Percentiles rank a stretch among this genome's conserved stretches.
Conservation (phyloP, 257 asterid species). For the Lantana camara region DNA sequence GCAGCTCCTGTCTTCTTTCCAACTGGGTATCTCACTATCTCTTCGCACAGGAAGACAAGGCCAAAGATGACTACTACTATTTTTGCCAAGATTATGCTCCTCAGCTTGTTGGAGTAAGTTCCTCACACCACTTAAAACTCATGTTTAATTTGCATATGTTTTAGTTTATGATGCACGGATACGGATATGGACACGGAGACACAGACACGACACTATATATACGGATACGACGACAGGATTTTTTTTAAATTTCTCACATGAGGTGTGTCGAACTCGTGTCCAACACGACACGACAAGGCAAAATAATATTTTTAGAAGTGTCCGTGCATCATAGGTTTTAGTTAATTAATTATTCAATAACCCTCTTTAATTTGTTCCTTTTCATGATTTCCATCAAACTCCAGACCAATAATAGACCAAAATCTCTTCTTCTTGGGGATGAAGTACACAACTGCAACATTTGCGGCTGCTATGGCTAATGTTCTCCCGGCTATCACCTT, state of each 20-base stretch:
- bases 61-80: constrained; percentile 64
- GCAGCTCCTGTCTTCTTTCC: no score
- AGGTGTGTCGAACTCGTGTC: no score
- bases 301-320: no score
- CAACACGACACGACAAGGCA: no score
- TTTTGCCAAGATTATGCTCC: constrained; percentile 50
- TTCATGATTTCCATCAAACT: neutral
- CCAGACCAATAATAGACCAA: constrained; percentile 77
- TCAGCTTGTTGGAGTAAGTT: constrained; percentile 68
- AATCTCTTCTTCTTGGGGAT: constrained; percentile 70
- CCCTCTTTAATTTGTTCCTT: no score
- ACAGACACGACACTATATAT: no score
- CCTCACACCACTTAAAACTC: constrained; percentile 4
- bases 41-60: constrained; percentile 56
- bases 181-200: no score
- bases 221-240: no score
- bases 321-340: no score
- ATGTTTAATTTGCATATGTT: neutral
- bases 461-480: constrained; percentile 75
- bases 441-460: constrained; percentile 75
- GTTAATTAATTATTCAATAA: no score
- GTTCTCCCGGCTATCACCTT: constrained; percentile 74
- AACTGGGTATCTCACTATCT: neutral
- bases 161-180: no score
- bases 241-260: no score